Percentiles rank a stretch among this genome's conserved stretches.
Evolutionary conservation across 495 filamentous ascomycete genomes (phyloP).

Genomic region (Daldinia concentrica): DNA sequence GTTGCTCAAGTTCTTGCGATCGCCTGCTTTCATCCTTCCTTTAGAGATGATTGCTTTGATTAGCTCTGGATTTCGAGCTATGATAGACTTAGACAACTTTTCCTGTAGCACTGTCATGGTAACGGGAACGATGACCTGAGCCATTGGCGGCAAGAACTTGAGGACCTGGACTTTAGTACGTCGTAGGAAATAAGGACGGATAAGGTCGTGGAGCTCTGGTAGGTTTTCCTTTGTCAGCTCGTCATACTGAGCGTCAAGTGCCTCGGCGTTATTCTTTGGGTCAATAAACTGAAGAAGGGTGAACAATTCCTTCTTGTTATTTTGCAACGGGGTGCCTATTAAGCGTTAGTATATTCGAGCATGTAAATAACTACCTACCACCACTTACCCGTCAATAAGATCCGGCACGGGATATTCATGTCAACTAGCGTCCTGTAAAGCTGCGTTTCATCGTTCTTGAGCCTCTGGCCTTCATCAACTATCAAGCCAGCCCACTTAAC

Average conservation of each 20-base stretch:
- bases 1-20: conserved; percentile 84
- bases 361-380: conserved; percentile 23
- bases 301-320: conserved; percentile 93
- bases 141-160: conserved; percentile 89
- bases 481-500: conserved; percentile 89
- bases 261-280: conserved; percentile 67
- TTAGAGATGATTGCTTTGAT: conserved; percentile 83
- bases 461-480: conserved; percentile 94
- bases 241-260: conserved; percentile 77
- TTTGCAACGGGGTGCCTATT: conserved; percentile 84
- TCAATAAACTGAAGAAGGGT: conserved; percentile 96
- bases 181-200: conserved; percentile 75
- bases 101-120: conserved; percentile 93
- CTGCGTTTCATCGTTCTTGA: conserved; percentile 90
- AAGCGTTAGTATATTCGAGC: conserved; percentile 30
- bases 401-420: conserved; percentile 79
- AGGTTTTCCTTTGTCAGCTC: conserved; percentile 83
- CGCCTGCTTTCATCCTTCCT: conserved; percentile 69
- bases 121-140: conserved; percentile 92
- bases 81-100: conserved; percentile 92
- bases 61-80: conserved; percentile 87
- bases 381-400: conserved; percentile 75
- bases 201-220: conserved; percentile 78
- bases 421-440: conserved; percentile 77
- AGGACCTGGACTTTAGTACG: conserved; percentile 91